Base-by-base conservation (phyloP, 345 rosid species). In the Heritiera littoralis region DNA sequence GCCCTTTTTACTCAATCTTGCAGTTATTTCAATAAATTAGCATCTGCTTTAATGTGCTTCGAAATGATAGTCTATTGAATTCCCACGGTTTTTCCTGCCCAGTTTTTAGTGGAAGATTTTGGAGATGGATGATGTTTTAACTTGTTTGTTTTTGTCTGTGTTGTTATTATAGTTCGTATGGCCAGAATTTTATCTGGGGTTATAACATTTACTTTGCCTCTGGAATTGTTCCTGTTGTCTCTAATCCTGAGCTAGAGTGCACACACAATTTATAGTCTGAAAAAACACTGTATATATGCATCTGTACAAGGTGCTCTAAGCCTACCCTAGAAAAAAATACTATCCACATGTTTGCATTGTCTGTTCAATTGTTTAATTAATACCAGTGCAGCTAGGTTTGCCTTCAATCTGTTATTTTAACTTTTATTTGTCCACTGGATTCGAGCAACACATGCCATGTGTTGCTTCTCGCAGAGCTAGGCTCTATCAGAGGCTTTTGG, bases 1-100 rank as follows among this genome's bases (percentile, higher is more conserved):
- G 32, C 14, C 45, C 49, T 23, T 71, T 63, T 45, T 45, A n/a
- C 48, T 56, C 43, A 56, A 52, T 13, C 9, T 15, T 9, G 61
- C 32, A 51, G 46, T 52, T 38, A 75, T 58, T 75, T 56, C 41
- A 59, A 49, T 49, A 49, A 75, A 69, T 30, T 67, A 67, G 68
- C 74, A 66, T 55, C 76, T 48, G 23, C 60, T 79, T 20, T 63
- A 77, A 35, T 9, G 15, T 41, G 30, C 73, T 66, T 77, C 30
- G 30, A 51, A 14, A 71, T 30, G 60, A 49, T 71, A 15, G 56
- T 60, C 58, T 35, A n/a, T 72, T 17, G 46, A 72, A 38, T 72
- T 72, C 46, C 59, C 54, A 18, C 30, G 35, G 35, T 20, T 68
- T 74, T 56, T 4, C 63, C 35, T 58, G 32, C 55, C 28, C 4